Evolutionary conservation across 495 filamentous ascomycete genomes (phyloP).

Genomic region (Thermothielavioides terrestris): DNA sequence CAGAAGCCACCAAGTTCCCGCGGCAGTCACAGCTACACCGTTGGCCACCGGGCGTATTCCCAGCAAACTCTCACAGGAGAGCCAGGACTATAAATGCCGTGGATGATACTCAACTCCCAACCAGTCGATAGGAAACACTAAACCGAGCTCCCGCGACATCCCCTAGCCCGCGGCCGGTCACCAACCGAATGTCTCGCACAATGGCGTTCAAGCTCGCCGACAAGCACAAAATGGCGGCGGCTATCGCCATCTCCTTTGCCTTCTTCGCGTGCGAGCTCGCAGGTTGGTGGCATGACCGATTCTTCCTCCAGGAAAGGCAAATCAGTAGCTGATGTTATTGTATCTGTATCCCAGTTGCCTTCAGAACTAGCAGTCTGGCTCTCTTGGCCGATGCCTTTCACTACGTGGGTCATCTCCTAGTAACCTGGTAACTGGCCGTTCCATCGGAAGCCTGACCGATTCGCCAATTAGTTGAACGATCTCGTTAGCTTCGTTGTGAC

Average conservation of each 20-base stretch:
- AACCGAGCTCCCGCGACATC: not conserved
- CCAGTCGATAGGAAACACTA: not conserved
- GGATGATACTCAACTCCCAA: no score
- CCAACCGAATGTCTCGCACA: not conserved
- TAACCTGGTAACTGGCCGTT: not conserved
- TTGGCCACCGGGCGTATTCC: no score
- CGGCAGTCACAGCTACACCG: no score
- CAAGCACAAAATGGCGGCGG: slow-evolving; percentile 31
- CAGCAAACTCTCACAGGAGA: no score
- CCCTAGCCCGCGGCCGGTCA: not conserved
- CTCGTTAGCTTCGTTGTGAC: slow-evolving; percentile 79
- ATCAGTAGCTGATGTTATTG: not conserved
- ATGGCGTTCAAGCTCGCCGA: slow-evolving; percentile 5
- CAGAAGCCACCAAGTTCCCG: not conserved
- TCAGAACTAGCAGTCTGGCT: slow-evolving; percentile 78
- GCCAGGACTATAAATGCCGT: no score
- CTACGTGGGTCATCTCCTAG: slow-evolving; percentile 54
- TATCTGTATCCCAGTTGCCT: slow-evolving; percentile 54
- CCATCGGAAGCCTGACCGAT: slow-evolving; percentile 3
- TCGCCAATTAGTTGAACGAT: slow-evolving; percentile 64
- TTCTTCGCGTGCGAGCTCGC: slow-evolving; percentile 84
- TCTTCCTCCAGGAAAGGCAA: not conserved
- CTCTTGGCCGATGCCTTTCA: slow-evolving; percentile 93
- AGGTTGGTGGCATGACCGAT: slow-evolving; percentile 27
- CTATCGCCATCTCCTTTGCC: slow-evolving; percentile 67